Evolutionary conservation across 352 stramenopile species (phyloP).

Genomic region (Globisporangium solare): DNA sequence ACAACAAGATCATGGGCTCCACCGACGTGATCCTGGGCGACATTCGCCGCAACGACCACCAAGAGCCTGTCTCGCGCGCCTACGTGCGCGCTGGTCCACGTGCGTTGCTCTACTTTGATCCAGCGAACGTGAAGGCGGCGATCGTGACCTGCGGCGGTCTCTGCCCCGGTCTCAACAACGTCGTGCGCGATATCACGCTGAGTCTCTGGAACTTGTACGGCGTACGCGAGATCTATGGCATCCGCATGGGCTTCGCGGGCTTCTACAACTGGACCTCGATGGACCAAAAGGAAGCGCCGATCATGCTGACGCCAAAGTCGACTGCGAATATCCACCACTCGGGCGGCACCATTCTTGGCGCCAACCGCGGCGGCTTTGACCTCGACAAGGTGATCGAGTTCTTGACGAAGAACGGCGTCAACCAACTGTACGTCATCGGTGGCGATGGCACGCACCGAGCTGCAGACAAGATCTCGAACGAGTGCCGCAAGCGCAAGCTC

Average conservation of each 20-base stretch:
- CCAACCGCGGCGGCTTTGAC: constrained; percentile 95
- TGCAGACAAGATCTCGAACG: constrained; percentile 89
- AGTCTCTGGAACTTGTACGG: constrained; percentile 88
- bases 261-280: constrained; percentile 82
- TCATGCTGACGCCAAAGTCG: constrained; percentile 78
- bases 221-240: constrained; percentile 79
- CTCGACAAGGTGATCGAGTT: constrained; percentile 70
- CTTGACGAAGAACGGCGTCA: too few species aligned
- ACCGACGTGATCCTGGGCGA: constrained; percentile 81
- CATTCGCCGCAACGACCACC: constrained; percentile 65
- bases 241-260: constrained; percentile 75
- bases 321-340: constrained; percentile 72
- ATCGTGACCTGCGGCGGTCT: constrained; percentile 93
- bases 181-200: constrained; percentile 92
- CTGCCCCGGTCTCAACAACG: constrained; percentile 52
- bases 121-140: constrained; percentile 74
- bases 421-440: constrained; percentile 18
- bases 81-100: constrained; percentile 80
- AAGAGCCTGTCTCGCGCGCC: constrained; percentile 63
- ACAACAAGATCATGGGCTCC: constrained; percentile 85
- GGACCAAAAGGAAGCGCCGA: constrained; percentile 70
- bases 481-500: constrained; percentile 68
- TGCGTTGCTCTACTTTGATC: constrained; percentile 69
- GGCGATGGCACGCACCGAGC: constrained; percentile 97
- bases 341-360: constrained; percentile 93